Evolutionary conservation across 106 monocot genomes (phyloP).

Genomic region (Phalaenopsis equestris): DNA sequence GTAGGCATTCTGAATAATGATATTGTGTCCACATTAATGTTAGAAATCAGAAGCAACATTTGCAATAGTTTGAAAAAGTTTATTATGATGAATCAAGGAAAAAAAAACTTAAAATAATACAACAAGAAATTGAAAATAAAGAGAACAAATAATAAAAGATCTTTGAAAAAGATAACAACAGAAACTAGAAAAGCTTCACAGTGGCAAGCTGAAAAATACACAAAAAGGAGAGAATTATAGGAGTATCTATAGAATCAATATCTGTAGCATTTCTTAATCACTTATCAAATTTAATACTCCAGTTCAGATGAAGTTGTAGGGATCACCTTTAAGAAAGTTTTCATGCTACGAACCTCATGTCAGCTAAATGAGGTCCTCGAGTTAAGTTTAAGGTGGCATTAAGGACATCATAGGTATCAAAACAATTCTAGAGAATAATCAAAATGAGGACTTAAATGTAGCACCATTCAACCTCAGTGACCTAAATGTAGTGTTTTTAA

Average conservation of each 20-base stretch:
- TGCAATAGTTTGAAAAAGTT: no score
- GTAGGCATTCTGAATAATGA: no score
- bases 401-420: not conserved
- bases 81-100: not conserved
- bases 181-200: not conserved
- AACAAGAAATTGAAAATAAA: not conserved
- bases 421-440: not conserved
- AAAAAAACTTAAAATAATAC: not conserved
- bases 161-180: not conserved
- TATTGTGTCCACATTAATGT: no score
- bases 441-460: not conserved
- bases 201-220: not conserved
- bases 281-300: not conserved
- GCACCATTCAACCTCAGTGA: not conserved
- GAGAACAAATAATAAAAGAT: not conserved
- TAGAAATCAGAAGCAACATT: no score
- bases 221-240: not conserved
- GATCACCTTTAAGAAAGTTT: not conserved
- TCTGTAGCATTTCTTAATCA: not conserved
- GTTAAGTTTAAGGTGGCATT: not conserved
- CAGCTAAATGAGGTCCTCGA: not conserved
- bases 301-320: not conserved
- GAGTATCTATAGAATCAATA: not conserved
- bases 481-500: not conserved
- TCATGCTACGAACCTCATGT: not conserved